Evolutionary conservation across 2,329 filamentous ascomycete genomes (phyloP), one percentile per base, ranked within the genome.

Genomic region (Ophiosphaerella korrae): DNA sequence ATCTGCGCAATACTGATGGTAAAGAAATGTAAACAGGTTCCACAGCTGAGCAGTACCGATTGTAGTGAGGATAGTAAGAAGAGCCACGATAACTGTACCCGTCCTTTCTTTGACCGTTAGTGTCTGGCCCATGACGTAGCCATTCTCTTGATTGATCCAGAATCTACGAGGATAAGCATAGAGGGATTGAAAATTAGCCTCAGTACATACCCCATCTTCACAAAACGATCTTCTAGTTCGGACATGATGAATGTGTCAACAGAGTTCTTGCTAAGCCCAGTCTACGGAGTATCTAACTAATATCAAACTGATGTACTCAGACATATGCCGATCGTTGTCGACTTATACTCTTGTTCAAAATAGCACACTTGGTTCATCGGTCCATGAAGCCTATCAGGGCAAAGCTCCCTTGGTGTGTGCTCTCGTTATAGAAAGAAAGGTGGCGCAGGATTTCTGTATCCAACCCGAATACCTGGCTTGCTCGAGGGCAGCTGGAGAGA

Each of bases 101-200:
- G 54, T 62, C 32, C 18, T 13, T 5, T 51, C 52, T 23, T 58
- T 53, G 1, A 57, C 62, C 0, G 63, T 66, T n/a, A 66, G 57
- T 0, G 51, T 64, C 23, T 53, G 26, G 1, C 61, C 63, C 46
- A 62, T 47, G 5, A 62, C 29, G 1, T 56, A 18, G 3, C 61
- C 61, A 11, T 52, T 5, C 13, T 45, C 31, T 2, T 50, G 21
- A 31, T 58, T 37, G 9, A 45, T 55, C 52, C 55, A 42, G n/a
- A 42, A 42, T 16, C 45, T 35, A 21, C 7, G 6, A 39, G 3
- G 21, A 8, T 44, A 11, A 37, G 23, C 34, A 13, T 8, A 37
- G 16, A 21, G 29, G 18, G 16, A 2, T 13, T 35, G 21, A 11
- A 11, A 7, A 12, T 8, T 12, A 18, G n/a, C 4, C 3, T 16